Base-by-base conservation (phyloP, 805 yeast species). In the Priceomyces haplophilus region DNA sequence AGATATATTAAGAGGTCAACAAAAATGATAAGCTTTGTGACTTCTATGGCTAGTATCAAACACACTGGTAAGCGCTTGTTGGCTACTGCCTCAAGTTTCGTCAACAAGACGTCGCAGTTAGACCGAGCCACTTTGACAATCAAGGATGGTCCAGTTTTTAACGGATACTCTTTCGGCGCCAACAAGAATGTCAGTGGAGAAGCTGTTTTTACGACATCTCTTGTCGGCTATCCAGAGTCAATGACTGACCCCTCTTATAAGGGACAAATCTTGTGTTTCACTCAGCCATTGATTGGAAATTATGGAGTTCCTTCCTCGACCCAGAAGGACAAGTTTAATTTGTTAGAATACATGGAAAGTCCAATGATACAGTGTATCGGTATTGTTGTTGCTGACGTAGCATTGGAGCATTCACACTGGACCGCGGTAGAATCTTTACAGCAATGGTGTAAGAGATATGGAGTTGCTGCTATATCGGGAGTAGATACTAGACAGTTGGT, bases 211-310 rank as follows among this genome's bases (percentile, higher is more conserved):
- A 88, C 97, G 37, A 95, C 99, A 25, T 93, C 97, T 6, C 76
- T 95, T 65, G 99, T 93, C 10, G 99, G 99, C 15, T 93, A 93
- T 67, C 98, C 99, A 13, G 99, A 93, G 67, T 87, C 97, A 7
- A 89, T 93, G 95, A 93, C 99, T 17, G 99, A 93, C 66, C 99
- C 99, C 30, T 89, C 97, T 5, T 93, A 93, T 67, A 83, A 82
- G 56, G 99, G 99, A 40, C 99, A 93, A 73, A 93, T 93, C 54
- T 79, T 93, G 52, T 95, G 93, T 47, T 88, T 93, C 70, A 93
- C 99, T 6, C 97, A 89, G 67, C 99, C 99, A 17, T 76, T 93
- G 60, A 88, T 93, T 57, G 99, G 99, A 52, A 93, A 93, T 68
- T 93, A 93, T 67, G 99, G 99, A 67, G 99, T 93, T 25, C 99